Percentiles rank a stretch among this genome's conserved stretches.
Evolutionary conservation across 169 alveolate species (phyloP).

Genomic region (Plasmodium inui): DNA sequence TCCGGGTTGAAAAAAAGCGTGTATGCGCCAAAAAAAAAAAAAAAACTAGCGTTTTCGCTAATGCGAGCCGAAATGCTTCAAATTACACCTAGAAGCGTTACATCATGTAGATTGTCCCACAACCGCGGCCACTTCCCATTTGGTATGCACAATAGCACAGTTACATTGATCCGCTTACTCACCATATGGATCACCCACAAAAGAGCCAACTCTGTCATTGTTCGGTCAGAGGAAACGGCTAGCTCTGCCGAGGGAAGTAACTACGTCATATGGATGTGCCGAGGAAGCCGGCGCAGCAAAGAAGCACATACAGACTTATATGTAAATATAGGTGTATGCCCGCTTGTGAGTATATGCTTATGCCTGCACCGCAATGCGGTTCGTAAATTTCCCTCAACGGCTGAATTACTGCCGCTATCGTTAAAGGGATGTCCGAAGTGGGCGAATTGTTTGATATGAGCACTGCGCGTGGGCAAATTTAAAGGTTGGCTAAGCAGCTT

Average conservation of each 20-base stretch:
- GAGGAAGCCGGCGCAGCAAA: not conserved
- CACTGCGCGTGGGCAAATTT: not conserved
- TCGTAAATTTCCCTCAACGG: not conserved
- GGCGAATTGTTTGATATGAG: not conserved
- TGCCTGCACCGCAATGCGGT: not conserved
- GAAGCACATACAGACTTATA: not conserved
- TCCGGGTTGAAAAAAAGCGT: not conserved
- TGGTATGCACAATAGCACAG: not conserved
- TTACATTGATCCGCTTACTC: not conserved
- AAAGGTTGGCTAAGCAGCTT: not conserved
- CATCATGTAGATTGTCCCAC: not conserved
- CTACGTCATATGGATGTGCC: not conserved
- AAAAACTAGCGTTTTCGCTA: not conserved
- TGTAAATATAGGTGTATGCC: not conserved
- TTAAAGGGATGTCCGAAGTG: not conserved
- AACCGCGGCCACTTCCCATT: not conserved
- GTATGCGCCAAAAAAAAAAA: not conserved
- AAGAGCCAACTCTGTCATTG: not conserved
- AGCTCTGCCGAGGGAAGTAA: not conserved
- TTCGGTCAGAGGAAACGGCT: not conserved
- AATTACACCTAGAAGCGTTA: not conserved
- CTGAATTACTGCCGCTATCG: not conserved
- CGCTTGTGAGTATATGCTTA: no score
- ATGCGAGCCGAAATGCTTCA: not conserved
- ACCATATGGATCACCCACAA: not conserved